Percentiles rank a stretch among this genome's conserved stretches.
Conservation (phyloP, 257 asterid species). For the Vinca minor region DNA sequence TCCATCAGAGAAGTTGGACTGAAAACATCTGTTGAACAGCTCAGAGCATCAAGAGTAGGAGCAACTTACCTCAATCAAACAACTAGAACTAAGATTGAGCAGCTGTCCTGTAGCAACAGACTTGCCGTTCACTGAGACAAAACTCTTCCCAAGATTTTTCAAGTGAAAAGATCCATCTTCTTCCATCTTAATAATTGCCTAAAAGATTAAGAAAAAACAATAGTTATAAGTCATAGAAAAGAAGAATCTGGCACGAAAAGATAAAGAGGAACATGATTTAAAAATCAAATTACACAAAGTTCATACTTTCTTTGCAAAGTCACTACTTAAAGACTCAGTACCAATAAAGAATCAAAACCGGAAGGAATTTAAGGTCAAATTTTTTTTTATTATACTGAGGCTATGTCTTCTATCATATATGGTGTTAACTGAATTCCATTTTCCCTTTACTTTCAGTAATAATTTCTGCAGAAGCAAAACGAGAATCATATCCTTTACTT, state of each 20-base stretch:
- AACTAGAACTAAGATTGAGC: conserved; percentile 54
- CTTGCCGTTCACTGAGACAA: conserved; percentile 66
- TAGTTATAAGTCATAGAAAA: neutral
- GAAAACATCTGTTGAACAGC: neutral
- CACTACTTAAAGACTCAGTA: neutral
- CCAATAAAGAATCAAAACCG: neutral
- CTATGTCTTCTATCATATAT: no score
- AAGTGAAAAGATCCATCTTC: conserved; percentile 69
- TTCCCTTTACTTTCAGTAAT: neutral
- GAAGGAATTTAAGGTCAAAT: neutral
- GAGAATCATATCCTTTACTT: no score
- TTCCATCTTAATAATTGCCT: conserved; percentile 93
- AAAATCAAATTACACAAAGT: neutral
- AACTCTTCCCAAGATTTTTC: conserved; percentile 79
- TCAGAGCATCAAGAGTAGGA: neutral
- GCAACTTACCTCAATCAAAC: conserved; percentile 77
- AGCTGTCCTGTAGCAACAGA: conserved; percentile 57
- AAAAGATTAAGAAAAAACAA: conserved; percentile 8
- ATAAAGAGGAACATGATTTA: neutral
- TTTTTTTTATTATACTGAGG: no score
- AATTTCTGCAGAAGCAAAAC: neutral
- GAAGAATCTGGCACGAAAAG: neutral
- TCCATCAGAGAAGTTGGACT: neutral
- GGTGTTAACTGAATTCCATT: neutral
- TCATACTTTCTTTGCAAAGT: neutral